Conservation (phyloP, 2,329 filamentous ascomycete genomes). For the Beauveria pseudobassiana region DNA sequence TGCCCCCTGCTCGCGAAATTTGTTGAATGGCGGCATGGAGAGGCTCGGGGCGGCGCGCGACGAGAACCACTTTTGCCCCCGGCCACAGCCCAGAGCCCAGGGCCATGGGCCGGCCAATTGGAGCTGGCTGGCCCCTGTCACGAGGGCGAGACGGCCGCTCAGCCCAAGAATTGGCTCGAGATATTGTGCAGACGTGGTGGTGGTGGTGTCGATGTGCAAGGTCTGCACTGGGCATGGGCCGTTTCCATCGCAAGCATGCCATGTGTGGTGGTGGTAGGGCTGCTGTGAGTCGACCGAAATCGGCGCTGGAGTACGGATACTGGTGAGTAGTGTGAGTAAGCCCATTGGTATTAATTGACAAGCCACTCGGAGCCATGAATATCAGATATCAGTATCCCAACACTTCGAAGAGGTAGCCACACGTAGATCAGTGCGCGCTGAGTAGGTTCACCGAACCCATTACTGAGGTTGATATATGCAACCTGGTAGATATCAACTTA, state of each 20-base stretch:
- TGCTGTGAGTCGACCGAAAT: neutral
- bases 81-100: constrained; percentile 21
- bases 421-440: neutral
- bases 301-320: neutral
- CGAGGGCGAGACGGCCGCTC: constrained; percentile 21
- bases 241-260: neutral
- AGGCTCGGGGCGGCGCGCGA: constrained; percentile 21
- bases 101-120: constrained; percentile 26
- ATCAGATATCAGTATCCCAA: too few species aligned
- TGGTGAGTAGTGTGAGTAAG: neutral
- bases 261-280: neutral
- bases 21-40: constrained; percentile 19
- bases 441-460: neutral
- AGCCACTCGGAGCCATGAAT: neutral
- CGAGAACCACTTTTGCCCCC: constrained; percentile 22
- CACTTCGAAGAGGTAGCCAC: too few species aligned
- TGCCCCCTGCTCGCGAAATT: constrained; percentile 17
- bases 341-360: neutral
- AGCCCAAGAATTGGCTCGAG: constrained; percentile 24
- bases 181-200: constrained; percentile 14
- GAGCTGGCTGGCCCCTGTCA: constrained; percentile 28
- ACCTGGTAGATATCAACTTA: neutral
- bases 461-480: neutral
- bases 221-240: neutral
- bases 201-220: neutral